phyloP scores from a whole-genome alignment of 2,329 filamentous ascomycete species.

The Clarireedia monteithiana region DNA sequence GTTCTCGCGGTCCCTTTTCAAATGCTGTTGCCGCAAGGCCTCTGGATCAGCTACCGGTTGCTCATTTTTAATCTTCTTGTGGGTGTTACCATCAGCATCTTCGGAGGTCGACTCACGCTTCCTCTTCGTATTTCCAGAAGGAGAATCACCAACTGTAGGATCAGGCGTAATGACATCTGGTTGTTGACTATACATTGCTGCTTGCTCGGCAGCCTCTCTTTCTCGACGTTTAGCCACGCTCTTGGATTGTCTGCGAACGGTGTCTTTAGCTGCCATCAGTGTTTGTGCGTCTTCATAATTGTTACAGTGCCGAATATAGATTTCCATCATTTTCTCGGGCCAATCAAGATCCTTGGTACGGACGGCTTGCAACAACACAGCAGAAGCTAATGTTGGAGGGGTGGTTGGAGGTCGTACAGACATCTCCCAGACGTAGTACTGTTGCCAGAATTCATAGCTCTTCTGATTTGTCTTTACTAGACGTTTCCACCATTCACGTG shows the following conservation, averaged over 20 bases:
- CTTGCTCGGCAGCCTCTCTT: constrained; percentile 54
- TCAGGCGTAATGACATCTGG: constrained; percentile 26
- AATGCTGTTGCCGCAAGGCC: constrained; percentile 31
- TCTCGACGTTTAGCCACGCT: constrained; percentile 56
- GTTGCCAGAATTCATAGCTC: constrained; percentile 89
- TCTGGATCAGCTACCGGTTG: constrained; percentile 30
- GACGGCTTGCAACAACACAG: constrained; percentile 65
- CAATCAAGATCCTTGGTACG: constrained; percentile 58
- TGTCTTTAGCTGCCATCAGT: constrained; percentile 65
- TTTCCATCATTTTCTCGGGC: constrained; percentile 67
- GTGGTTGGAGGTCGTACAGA: constrained; percentile 31
- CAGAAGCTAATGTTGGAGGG: constrained; percentile 66
- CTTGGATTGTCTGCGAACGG: constrained; percentile 61
- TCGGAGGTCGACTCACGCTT: constrained; percentile 59
- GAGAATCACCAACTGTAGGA: constrained; percentile 18
- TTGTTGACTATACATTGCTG: constrained; percentile 40
- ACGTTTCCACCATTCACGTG: constrained; percentile 68
- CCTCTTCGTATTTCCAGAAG: constrained; percentile 47
- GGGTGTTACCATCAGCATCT: constrained; percentile 41
- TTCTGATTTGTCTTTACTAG: constrained; percentile 62
- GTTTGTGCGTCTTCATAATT: constrained; percentile 77
- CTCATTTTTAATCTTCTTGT: constrained; percentile 56
- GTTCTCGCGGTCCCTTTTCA: constrained; percentile 84
- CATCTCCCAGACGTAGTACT: constrained; percentile 91
- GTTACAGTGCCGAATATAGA: constrained; percentile 75